Percentiles rank a stretch among this genome's conserved stretches.
Evolutionary conservation across 805 yeast species (phyloP).

Genomic region (Deakozyma indianensis): DNA sequence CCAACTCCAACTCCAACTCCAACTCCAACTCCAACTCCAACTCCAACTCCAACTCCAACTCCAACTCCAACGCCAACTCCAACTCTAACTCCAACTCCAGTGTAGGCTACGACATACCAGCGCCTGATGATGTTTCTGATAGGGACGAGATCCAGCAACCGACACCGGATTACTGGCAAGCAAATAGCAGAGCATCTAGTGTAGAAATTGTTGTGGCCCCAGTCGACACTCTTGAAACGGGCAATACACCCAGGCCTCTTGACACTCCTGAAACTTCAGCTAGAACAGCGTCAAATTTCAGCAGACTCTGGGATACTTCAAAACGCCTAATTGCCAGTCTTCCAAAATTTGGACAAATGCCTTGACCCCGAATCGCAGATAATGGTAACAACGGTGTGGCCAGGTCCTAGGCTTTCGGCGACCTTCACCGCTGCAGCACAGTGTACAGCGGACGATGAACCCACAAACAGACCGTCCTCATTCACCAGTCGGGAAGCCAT

Average conservation of each 20-base stretch:
- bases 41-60: no score
- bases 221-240: background rate
- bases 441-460: conserved; percentile 86
- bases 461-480: conserved; percentile 81
- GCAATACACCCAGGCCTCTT: no score
- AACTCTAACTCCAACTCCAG: no score
- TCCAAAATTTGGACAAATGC: conserved; percentile 90
- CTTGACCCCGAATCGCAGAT: conserved; percentile 89
- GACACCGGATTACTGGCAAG: background rate
- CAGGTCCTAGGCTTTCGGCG: conserved; percentile 38
- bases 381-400: conserved; percentile 62
- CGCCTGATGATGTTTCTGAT: no score
- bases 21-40: no score
- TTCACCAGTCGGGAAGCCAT: conserved; percentile 80
- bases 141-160: no score
- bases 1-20: no score
- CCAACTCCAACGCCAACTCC: no score
- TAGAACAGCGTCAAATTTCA: background rate
- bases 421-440: conserved; percentile 74
- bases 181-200: background rate
- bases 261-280: background rate
- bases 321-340: conserved; percentile 15
- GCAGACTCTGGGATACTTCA: background rate
- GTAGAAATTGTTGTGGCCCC: background rate
- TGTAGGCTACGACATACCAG: no score